Evolutionary conservation across 108 stramenopile species (phyloP), one percentile per base, ranked within the genome.

Genomic region (Chaetoceros muelleri): DNA sequence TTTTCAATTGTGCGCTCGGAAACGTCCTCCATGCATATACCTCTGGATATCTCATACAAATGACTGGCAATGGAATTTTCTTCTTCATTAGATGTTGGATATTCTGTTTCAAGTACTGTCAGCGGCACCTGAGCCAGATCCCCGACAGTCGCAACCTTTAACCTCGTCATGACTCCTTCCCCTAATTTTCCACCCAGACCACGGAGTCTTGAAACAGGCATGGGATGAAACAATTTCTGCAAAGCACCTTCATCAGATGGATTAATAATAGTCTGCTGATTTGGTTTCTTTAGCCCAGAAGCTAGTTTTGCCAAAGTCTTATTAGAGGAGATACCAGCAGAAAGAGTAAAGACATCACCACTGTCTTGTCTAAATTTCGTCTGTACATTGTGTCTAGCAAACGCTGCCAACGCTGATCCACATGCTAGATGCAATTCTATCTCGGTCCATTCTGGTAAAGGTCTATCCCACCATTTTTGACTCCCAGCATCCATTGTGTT

Each of bases 231-330:
- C 21, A 57, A 31, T 2, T 45, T 57, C 19, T 57, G 28, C 1
- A 65, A 25, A 26, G 64, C 48, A 17, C 1, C 23, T 3, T 40
- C 28, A 30, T 65, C 44, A 17, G 8, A 21, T 31, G 46, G 52
- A 55, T 63, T 44, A 21, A 80, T 65, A 3, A 81, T 51, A 10
- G 78, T 76, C 70, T 79, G 79, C 17, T 66, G 68, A 69, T 79
- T 79, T 27, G 78, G 82, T 57, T 83, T 83, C 56, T 83, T 73
- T 63, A 83, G 54, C 26, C 61, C 75, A 23, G 67, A 74, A 23
- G 64, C 78, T 27, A 83, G 67, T 65, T 83, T 83, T 16, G 82
- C 77, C 24, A 83, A 46, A 28, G 60, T 61, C 50, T 83, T 83
- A 62, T 71, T 79, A n/a, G 64, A 72, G 10, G 78, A 71, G 26